A percentile compares a stretch with the other conserved stretches of the same genome.
phyloP scores from a whole-genome alignment of 2,329 filamentous ascomycete species.

The Exophiala oligosperma region DNA sequence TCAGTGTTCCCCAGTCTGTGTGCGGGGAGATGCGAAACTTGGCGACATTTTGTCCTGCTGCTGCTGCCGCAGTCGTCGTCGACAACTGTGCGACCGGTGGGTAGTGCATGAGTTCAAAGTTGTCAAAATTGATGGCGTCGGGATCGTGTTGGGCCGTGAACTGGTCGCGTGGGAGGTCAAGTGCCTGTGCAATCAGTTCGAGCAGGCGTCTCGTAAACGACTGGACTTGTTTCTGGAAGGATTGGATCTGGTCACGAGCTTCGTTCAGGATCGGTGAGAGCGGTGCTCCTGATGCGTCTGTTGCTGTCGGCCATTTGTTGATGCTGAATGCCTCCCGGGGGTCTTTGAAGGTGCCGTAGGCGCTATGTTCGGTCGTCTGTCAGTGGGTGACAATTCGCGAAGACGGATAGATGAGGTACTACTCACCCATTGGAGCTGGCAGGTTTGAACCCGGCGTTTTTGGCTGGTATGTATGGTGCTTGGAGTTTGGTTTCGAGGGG shows the following conservation, averaged over 20 bases:
- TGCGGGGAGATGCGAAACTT: conserved; percentile 20
- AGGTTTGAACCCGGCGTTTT: conserved; percentile 18
- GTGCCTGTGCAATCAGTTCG: conserved; percentile 15
- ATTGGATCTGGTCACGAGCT: conserved; percentile 10
- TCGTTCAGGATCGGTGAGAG: conserved; percentile 12
- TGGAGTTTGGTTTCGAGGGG: conserved; percentile 5
- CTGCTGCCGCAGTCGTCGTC: not conserved
- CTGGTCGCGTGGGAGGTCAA: conserved; percentile 6
- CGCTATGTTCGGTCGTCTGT: not conserved
- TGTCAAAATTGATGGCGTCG: conserved; percentile 13
- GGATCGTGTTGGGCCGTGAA: conserved; percentile 11
- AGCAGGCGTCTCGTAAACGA: conserved; percentile 12
- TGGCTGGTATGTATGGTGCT: conserved; percentile 15
- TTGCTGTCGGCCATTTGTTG: conserved; percentile 18
- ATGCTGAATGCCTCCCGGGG: conserved; percentile 22
- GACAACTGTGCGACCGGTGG: conserved; percentile 4
- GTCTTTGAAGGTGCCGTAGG: conserved; percentile 12
- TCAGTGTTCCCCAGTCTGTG: conserved; percentile 20
- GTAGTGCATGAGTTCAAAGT: conserved; percentile 21
- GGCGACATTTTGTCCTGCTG: not conserved
- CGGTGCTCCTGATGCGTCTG: not conserved
- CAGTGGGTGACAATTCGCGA: not conserved
- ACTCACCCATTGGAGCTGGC: conserved; percentile 15
- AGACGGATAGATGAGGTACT: not conserved
- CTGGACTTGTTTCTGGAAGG: conserved; percentile 12